phyloP scores from a whole-genome alignment of 306 rosid species.

The Abrus precatorius region DNA sequence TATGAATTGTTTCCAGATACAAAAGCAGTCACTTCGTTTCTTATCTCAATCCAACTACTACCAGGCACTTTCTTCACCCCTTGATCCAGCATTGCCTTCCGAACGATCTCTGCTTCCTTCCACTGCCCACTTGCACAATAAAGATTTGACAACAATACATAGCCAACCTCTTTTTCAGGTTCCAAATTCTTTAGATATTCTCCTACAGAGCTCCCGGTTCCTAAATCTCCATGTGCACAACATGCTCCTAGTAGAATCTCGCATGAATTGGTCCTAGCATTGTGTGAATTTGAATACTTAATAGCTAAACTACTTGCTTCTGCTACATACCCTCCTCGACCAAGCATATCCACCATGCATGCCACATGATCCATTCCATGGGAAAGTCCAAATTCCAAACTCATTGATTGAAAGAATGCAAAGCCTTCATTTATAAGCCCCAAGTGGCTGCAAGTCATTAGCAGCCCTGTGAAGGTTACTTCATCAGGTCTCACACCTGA shows the following conservation, averaged over 20 bases:
- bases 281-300: slow-evolving; percentile 52
- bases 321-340: slow-evolving; percentile 72
- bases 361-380: slow-evolving; percentile 73
- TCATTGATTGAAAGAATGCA: slow-evolving; percentile 64
- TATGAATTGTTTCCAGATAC: slow-evolving; percentile 71
- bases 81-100: slow-evolving; percentile 76
- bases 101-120: slow-evolving; percentile 79
- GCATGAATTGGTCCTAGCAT: slow-evolving; percentile 43
- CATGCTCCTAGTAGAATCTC: slow-evolving; percentile 84
- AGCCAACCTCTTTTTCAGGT: slow-evolving; percentile 69
- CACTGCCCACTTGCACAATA: slow-evolving; percentile 77
- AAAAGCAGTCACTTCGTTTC: slow-evolving; percentile 67
- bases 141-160: slow-evolving; percentile 77
- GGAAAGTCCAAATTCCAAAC: slow-evolving; percentile 60
- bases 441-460: slow-evolving; percentile 85
- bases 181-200: slow-evolving; percentile 60
- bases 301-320: slow-evolving; percentile 68
- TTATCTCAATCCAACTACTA: slow-evolving; percentile 87
- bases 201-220: slow-evolving; percentile 59
- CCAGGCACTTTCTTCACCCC: slow-evolving; percentile 88
- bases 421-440: slow-evolving; percentile 73
- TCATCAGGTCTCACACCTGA: slow-evolving; percentile 71
- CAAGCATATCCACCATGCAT: slow-evolving; percentile 89
- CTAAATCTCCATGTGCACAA: slow-evolving; percentile 59
- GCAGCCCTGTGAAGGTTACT: slow-evolving; percentile 79